Conservation (phyloP, 2,329 filamentous ascomycete species). For the Apiospora pterosperma region DNA sequence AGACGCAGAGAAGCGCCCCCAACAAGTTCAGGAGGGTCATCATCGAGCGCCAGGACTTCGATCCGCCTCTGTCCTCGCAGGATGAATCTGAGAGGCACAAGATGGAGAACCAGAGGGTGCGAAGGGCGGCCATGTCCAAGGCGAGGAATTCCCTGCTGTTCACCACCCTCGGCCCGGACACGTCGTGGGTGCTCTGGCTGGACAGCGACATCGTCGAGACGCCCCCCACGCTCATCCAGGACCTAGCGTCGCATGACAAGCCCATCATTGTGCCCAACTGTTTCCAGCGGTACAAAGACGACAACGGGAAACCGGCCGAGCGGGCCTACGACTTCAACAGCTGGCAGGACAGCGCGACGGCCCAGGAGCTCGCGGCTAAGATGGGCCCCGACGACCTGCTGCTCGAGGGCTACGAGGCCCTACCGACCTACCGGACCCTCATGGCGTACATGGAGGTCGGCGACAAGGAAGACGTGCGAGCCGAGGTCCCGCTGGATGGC, state of each 20-base stretch:
- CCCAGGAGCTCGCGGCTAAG: slow-evolving; percentile 68
- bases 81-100: slow-evolving; percentile 88
- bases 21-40: slow-evolving; percentile 89
- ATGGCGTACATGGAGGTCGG: slow-evolving; percentile 76
- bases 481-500: slow-evolving; percentile 78
- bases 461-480: slow-evolving; percentile 52
- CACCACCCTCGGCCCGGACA: slow-evolving; percentile 85
- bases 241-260: slow-evolving; percentile 83
- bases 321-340: slow-evolving; percentile 96
- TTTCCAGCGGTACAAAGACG: slow-evolving; percentile 81
- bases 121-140: slow-evolving; percentile 86
- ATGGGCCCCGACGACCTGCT: slow-evolving; percentile 93
- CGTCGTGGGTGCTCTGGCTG: slow-evolving; percentile 96
- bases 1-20: slow-evolving; percentile 79
- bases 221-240: slow-evolving; percentile 80
- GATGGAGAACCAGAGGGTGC: slow-evolving; percentile 80
- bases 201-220: slow-evolving; percentile 91
- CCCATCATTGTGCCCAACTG: slow-evolving; percentile 94
- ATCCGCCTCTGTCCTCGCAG: slow-evolving; percentile 75
- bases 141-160: slow-evolving; percentile 93
- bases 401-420: slow-evolving; percentile 87
- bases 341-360: slow-evolving; percentile 86
- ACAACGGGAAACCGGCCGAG: slow-evolving; percentile 67
- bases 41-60: slow-evolving; percentile 93
- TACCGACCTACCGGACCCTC: slow-evolving; percentile 85